Conservation (phyloP, 345 rosid genomes). For the Populus ilicifolia region DNA sequence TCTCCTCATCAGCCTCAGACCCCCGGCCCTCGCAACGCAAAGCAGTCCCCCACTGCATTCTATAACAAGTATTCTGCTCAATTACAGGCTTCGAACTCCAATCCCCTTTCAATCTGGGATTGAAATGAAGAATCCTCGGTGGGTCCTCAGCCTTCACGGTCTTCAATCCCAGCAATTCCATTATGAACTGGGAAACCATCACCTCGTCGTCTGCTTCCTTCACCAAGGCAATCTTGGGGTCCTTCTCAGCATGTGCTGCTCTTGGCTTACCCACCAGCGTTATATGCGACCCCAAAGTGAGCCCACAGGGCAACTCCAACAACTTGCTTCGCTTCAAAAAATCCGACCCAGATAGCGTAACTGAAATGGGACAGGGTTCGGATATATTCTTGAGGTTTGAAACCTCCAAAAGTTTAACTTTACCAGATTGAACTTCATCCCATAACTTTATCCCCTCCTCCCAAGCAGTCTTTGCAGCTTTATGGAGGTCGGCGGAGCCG, state of each 20-base stretch:
- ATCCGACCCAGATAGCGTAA: constrained; percentile 55
- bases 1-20: constrained; percentile 74
- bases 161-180: constrained; percentile 85
- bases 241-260: constrained; percentile 51
- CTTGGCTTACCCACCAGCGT: constrained; percentile 87
- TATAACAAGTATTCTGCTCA: constrained; percentile 90
- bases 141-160: constrained; percentile 94
- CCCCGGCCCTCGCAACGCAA: constrained; percentile 83
- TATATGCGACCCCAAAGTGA: constrained; percentile 78
- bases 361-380: constrained; percentile 61
- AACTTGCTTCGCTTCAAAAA: constrained; percentile 43
- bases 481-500: constrained; percentile 71
- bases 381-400: constrained; percentile 28
- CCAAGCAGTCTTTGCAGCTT: constrained; percentile 69
- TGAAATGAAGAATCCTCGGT: constrained; percentile 84
- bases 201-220: constrained; percentile 41
- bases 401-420: constrained; percentile 10
- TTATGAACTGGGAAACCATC: constrained; percentile 76
- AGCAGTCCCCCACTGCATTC: constrained; percentile 92
- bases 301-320: constrained; percentile 80
- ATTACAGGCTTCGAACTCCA: constrained; percentile 83
- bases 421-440: constrained; percentile 57
- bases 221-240: constrained; percentile 48
- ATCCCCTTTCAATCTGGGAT: constrained; percentile 88
- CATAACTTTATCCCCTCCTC: constrained; percentile 66